Evolutionary conservation across 2,329 filamentous ascomycete species (phyloP).

Genomic region (Xylariaceae sp.): DNA sequence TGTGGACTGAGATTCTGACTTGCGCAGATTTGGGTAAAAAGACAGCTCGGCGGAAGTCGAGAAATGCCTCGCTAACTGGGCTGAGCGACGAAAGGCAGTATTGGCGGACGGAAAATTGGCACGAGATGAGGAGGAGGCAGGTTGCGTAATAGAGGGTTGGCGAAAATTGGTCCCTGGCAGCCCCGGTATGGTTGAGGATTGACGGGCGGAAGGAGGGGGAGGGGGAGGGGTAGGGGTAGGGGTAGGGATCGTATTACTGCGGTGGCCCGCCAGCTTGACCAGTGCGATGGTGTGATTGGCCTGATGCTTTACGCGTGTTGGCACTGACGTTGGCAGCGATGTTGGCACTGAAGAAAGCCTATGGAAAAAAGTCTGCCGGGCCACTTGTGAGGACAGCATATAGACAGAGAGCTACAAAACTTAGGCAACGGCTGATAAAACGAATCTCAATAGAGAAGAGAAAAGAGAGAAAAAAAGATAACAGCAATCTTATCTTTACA

Average conservation of each 20-base stretch:
- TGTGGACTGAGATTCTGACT: slow-evolving; percentile 40
- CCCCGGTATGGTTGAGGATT: slow-evolving; percentile 15
- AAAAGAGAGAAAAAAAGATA: too few species aligned
- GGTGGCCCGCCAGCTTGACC: slow-evolving; percentile 32
- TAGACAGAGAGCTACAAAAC: too few species aligned
- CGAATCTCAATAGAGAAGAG: too few species aligned
- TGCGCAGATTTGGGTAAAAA: slow-evolving; percentile 6
- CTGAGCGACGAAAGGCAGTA: slow-evolving; percentile 54
- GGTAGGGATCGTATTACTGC: slow-evolving; percentile 36
- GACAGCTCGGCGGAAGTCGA: slow-evolving; percentile 42
- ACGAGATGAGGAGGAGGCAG: slow-evolving; percentile 12
- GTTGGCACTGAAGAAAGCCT: slow-evolving; percentile 4
- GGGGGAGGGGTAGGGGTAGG: slow-evolving; percentile 34
- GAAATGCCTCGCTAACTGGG: slow-evolving; percentile 59
- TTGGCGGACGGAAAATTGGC: slow-evolving; percentile 30
- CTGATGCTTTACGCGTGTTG: slow-evolving; percentile 5
- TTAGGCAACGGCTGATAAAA: too few species aligned
- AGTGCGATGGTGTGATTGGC: slow-evolving; percentile 36
- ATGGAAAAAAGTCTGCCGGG: slow-evolving; percentile 25
- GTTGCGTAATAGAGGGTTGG: slow-evolving; percentile 23
- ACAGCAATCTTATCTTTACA: too few species aligned
- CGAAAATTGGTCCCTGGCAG: slow-evolving; percentile 27
- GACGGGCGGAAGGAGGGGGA: slow-evolving; percentile 35
- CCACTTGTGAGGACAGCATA: slow-evolving; percentile 14
- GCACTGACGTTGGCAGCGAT: too few species aligned